Percentiles rank a stretch among this genome's conserved stretches.
These are phyloP conservation scores for Fusarium mangiferae DNA, from an alignment of 2,329 filamentous ascomycete genomes.

Conservation along the genomic window DNA sequence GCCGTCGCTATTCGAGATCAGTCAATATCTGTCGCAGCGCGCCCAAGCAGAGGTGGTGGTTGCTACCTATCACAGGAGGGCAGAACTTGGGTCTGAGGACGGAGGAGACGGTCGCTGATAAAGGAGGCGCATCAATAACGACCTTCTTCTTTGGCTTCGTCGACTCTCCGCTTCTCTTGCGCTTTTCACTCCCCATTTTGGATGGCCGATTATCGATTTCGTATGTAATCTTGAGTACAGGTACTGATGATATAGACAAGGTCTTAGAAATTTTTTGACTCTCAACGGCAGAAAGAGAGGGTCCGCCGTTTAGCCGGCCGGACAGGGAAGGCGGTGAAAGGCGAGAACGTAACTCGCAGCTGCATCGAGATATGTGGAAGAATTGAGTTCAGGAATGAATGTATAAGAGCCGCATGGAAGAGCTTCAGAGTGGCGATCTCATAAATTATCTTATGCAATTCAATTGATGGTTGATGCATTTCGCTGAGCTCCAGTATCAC, in stretches of 20 bases:
- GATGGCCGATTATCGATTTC: constrained; percentile 15
- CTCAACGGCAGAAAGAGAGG: constrained; percentile 39
- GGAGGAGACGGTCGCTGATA: constrained; percentile 58
- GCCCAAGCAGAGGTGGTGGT: not conserved
- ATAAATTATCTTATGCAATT: not conserved
- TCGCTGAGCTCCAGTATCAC: not conserved
- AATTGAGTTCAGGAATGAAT: not conserved
- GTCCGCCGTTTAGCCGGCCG: constrained; percentile 41
- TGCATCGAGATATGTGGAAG: not conserved
- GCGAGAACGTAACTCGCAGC: not conserved
- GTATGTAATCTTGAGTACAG: constrained; percentile 2
- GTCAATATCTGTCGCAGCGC: constrained; percentile 9
- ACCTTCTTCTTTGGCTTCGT: constrained; percentile 63
- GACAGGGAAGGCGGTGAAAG: constrained; percentile 34
- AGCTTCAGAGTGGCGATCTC: not conserved
- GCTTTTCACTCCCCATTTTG: constrained; percentile 56
- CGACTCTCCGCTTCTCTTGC: constrained; percentile 61
- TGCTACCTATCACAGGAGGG: constrained; percentile 64
- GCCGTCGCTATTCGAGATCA: constrained; percentile 48
- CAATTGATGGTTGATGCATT: not conserved
- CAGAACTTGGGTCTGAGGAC: constrained; percentile 57
- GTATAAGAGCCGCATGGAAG: not conserved
- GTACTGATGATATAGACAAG: constrained; percentile 3
- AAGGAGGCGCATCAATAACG: constrained; percentile 54
- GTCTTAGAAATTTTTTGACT: constrained; percentile 45